These are phyloP conservation scores for Apiospora marii DNA, from an alignment of 2,329 filamentous ascomycete species.

Conservation along the genomic window DNA sequence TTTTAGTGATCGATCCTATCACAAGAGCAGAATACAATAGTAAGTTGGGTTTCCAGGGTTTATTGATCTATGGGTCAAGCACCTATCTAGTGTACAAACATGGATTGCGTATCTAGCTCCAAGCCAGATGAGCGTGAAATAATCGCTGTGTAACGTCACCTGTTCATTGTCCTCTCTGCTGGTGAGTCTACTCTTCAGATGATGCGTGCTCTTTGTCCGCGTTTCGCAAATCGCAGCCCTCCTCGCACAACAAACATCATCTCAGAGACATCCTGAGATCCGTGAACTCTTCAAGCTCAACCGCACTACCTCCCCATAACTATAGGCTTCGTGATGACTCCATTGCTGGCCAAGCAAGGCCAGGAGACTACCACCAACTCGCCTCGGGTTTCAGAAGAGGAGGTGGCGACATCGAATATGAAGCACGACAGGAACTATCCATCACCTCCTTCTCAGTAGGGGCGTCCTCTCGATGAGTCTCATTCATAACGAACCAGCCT, in stretches of 20 bases:
- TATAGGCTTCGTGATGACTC: neutral
- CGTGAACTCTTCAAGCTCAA: neutral
- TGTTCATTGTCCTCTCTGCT: neutral
- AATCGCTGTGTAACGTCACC: neutral
- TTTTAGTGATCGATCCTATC: no score
- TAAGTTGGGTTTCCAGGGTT: neutral
- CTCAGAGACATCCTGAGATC: neutral
- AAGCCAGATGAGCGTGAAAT: neutral
- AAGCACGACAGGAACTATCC: no score
- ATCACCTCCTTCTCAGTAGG: neutral
- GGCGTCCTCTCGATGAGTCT: neutral
- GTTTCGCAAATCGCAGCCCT: neutral
- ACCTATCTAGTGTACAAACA: conserved; percentile 16
- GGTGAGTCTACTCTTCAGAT: neutral
- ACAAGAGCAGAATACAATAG: neutral
- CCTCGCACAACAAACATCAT: neutral
- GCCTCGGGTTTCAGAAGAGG: no score
- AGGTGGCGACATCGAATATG: no score
- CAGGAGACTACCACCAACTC: neutral
- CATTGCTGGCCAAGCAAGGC: neutral
- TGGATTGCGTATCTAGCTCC: neutral
- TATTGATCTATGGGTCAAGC: neutral
- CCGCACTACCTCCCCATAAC: neutral
- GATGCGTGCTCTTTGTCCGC: neutral
- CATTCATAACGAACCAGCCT: neutral